Base-by-base conservation (phyloP, 1,139 yeast genomes). In the Meyerozyma carpophila region DNA sequence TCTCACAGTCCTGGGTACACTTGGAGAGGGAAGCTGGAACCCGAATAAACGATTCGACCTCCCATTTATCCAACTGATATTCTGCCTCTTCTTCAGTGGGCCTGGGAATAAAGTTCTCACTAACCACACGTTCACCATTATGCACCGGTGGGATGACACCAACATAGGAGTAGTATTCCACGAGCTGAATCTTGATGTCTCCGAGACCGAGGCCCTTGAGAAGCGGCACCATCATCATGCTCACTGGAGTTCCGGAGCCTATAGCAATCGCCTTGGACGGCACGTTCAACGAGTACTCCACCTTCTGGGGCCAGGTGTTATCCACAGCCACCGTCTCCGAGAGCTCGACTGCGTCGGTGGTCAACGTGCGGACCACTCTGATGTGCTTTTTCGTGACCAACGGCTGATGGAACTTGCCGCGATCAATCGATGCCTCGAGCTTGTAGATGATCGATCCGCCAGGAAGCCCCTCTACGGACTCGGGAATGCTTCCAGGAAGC, bases 241-340 rank as follows among this genome's bases (percentile, higher is more conserved):
- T 76, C 10, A 93, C 75, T 1, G 89, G 86, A 2, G 87, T 73
- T 0, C 79, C 68, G 0, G 95, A 82, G 1, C 98, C 98, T 37
- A 93, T 82, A 0, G 98, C 95, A 32, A 89, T 79, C 0, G 98
- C 96, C 58, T 87, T 84, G 13, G 91, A 75, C 0, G 98, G 97
- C 8, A 88, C 82, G 47, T 87, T 85, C 44, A 93, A 79, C 1
- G 93, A 79, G 62, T 93, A 93, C 56, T 94, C 98, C 40, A 93
- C 88, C 61, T 93, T 93, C 40, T 80, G 71, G 3, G 98, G 98
- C 99, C 99, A 94, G 0, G 93, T 84, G 60, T 93, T 93, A 58
- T 90, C 96, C 20, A 93, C 95, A 0, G 96, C 90, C 52, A 90
- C 87, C 0, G 98, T 89, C 63, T 93, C 98, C 0, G 94, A 77